phyloP scores from a whole-genome alignment of 2,329 filamentous ascomycete genomes.

The Colletotrichum karsti region DNA sequence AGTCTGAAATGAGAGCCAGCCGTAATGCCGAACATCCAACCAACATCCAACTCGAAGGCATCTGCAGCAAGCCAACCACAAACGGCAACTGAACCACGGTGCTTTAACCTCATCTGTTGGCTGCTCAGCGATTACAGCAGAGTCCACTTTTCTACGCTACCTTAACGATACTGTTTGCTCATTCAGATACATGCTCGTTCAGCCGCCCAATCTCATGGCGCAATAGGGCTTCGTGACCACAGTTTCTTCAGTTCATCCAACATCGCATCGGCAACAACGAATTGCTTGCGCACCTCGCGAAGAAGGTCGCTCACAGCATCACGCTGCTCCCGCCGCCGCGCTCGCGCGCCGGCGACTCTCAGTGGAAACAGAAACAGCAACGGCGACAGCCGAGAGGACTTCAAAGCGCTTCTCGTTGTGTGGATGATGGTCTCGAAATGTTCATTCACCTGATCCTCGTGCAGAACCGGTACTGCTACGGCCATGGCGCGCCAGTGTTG shows the following conservation, averaged over 20 bases:
- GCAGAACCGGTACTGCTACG: slow-evolving; percentile 33
- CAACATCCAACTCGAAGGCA: too few relatives aligned
- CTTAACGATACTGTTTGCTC: too few relatives aligned
- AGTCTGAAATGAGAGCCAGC: too few relatives aligned
- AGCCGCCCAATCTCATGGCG: too few relatives aligned
- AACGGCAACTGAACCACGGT: too few relatives aligned
- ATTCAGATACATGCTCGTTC: too few relatives aligned
- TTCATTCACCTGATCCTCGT: slow-evolving; percentile 30
- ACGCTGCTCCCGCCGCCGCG: slow-evolving; percentile 33
- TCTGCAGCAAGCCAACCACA: too few relatives aligned
- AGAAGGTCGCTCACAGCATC: slow-evolving; percentile 32
- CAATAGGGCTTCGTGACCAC: not conserved
- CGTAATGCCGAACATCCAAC: too few relatives aligned
- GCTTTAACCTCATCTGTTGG: too few relatives aligned
- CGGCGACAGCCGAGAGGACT: slow-evolving; percentile 35
- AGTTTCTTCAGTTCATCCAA: not conserved
- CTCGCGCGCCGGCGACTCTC: slow-evolving; percentile 42
- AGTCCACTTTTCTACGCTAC: too few relatives aligned
- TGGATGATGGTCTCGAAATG: slow-evolving; percentile 37
- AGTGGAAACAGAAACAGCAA: slow-evolving; percentile 44
- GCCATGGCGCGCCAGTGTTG: slow-evolving; percentile 36
- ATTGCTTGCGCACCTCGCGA: not conserved
- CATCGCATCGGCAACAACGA: slow-evolving; percentile 15
- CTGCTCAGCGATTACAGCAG: too few relatives aligned
- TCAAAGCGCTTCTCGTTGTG: slow-evolving; percentile 28